Percentiles rank a stretch among this genome's conserved stretches.
These are phyloP conservation scores for Magnusiomyces tetraspermus DNA, from an alignment of 1,139 yeast species.

Conservation along the genomic window DNA sequence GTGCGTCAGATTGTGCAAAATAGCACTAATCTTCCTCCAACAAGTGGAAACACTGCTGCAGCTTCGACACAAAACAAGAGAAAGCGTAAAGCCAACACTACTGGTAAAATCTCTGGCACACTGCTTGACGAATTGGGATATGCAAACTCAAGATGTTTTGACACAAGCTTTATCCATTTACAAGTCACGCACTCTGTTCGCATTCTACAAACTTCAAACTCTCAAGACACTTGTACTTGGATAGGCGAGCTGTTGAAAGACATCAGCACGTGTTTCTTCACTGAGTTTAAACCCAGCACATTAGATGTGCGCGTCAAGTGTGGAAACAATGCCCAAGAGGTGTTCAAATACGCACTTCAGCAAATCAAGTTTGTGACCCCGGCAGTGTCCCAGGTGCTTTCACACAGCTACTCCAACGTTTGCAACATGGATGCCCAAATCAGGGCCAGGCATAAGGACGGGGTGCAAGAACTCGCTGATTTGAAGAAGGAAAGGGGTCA, in stretches of 20 bases:
- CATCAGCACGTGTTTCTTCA: background rate
- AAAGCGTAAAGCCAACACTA: background rate
- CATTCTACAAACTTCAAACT: background rate
- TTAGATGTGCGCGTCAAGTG: background rate
- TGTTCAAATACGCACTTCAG: background rate
- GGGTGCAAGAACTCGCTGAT: background rate
- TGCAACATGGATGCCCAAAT: background rate
- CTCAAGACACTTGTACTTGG: background rate
- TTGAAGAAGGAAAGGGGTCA: background rate
- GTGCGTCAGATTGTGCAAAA: background rate
- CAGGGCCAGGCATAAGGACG: background rate
- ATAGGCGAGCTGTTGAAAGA: background rate
- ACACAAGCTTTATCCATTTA: background rate
- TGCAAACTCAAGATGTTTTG: background rate
- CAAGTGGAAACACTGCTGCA: background rate
- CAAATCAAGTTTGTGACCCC: constrained; percentile 2
- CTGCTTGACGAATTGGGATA: background rate
- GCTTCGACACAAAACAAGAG: background rate
- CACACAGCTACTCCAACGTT: background rate
- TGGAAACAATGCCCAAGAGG: background rate
- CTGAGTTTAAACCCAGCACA: background rate
- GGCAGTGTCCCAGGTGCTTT: background rate
- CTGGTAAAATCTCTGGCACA: background rate
- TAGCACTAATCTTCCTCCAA: background rate
- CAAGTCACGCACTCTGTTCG: background rate